Percentiles rank a stretch among this genome's conserved stretches.
phyloP scores from a whole-genome alignment of 2,329 filamentous ascomycete species.

The Decorospora gaudefroyi region DNA sequence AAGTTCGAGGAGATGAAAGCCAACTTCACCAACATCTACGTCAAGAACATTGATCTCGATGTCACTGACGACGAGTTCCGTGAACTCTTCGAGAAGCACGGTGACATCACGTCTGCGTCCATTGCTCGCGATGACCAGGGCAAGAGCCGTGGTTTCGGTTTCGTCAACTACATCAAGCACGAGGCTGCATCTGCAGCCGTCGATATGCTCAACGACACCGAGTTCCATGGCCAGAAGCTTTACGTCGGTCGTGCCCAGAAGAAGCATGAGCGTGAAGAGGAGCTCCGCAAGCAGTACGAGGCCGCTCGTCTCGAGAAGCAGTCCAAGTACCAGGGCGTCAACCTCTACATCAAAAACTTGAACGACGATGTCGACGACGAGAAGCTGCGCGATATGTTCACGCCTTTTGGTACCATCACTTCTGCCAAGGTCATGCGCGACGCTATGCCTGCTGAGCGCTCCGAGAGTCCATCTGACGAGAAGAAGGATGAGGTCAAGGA shows the following conservation, averaged over 20 bases:
- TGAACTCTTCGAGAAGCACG: slow-evolving; percentile 85
- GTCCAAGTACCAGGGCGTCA: slow-evolving; percentile 98
- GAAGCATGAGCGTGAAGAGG: slow-evolving; percentile 99
- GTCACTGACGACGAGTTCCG: slow-evolving; percentile 94
- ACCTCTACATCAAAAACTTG: slow-evolving; percentile 99
- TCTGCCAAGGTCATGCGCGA: slow-evolving; percentile 99
- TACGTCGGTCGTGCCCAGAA: slow-evolving; percentile 99
- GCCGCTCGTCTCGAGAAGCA: slow-evolving; percentile 97
- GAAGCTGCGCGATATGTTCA: slow-evolving; percentile 92
- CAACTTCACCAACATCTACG: slow-evolving; percentile 99
- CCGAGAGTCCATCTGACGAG: slow-evolving; percentile 53
- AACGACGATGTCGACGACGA: slow-evolving; percentile 97
- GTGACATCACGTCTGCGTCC: slow-evolving; percentile 93
- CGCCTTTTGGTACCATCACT: slow-evolving; percentile 90
- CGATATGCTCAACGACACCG: slow-evolving; percentile 86
- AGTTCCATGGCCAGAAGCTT: slow-evolving; percentile 91
- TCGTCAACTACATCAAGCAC: slow-evolving; percentile 94
- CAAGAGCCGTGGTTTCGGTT: slow-evolving; percentile 94
- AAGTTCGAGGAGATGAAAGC: slow-evolving; percentile 99
- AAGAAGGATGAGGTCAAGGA: slow-evolving; percentile 56
- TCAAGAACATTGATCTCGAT: slow-evolving; percentile 92
- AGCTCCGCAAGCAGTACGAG: slow-evolving; percentile 98
- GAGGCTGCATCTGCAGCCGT: slow-evolving; percentile 85
- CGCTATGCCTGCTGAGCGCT: slow-evolving; percentile 58
- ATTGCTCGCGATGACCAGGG: slow-evolving; percentile 86